Evolutionary conservation across 2,329 filamentous ascomycete genomes (phyloP).

Genomic region (Davidsoniella australis): DNA sequence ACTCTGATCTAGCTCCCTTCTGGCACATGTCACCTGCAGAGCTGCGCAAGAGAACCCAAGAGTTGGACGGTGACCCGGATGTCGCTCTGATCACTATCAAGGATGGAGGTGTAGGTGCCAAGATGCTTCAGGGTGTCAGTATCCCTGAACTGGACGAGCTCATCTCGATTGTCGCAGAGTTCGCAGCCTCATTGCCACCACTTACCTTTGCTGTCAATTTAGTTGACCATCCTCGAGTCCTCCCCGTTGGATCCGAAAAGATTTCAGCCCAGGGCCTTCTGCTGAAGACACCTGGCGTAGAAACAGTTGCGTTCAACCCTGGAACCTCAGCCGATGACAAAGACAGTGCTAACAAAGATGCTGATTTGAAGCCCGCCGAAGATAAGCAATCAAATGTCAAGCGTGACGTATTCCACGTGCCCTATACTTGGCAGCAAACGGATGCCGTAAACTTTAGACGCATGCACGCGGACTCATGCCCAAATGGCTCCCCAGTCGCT

Average conservation of each 20-base stretch:
- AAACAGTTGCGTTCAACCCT: neutral
- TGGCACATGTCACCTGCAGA: constrained; percentile 54
- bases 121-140: constrained; percentile 17
- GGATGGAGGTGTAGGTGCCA: constrained; percentile 36
- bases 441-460: constrained; percentile 21
- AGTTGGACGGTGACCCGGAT: constrained; percentile 24
- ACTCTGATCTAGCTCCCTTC: constrained; percentile 58
- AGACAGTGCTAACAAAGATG: too few species aligned
- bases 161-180: constrained; percentile 51
- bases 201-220: constrained; percentile 78
- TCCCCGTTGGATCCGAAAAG: constrained; percentile 19
- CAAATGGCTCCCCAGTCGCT: constrained; percentile 35
- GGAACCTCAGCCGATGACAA: neutral
- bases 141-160: constrained; percentile 26
- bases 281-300: neutral
- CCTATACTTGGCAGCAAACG: constrained; percentile 4
- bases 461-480: constrained; percentile 37
- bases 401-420: neutral
- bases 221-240: constrained; percentile 54
- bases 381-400: neutral
- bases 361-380: neutral
- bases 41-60: constrained; percentile 41
- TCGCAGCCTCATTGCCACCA: constrained; percentile 56
- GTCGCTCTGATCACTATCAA: constrained; percentile 40
- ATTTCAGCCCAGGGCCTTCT: neutral